Evolutionary conservation across 1,284 basidiomycete species (phyloP).

Genomic region (Irpex sp.): DNA sequence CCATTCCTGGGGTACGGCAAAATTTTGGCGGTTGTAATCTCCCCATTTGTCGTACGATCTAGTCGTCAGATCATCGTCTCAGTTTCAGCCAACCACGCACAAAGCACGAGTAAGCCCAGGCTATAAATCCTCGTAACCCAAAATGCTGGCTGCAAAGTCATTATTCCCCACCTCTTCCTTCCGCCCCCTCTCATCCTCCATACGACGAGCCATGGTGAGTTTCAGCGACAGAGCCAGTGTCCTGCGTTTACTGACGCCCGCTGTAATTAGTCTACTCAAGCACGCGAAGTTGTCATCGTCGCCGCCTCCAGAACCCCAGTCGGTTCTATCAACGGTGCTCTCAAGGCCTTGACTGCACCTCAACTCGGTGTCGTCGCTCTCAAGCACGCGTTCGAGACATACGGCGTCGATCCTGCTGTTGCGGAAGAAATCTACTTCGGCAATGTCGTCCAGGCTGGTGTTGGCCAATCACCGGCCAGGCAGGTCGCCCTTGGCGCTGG

Average conservation of each 20-base stretch:
- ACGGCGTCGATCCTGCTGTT: constrained; percentile 75
- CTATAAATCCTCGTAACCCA: constrained; percentile 10
- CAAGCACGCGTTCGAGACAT: constrained; percentile 84
- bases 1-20: neutral
- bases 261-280: constrained; percentile 16
- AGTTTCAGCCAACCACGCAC: constrained; percentile 10
- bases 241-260: neutral
- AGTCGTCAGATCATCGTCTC: neutral
- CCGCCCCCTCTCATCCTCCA: constrained; percentile 31
- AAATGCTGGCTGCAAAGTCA: constrained; percentile 35
- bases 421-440: constrained; percentile 98
- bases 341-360: constrained; percentile 87
- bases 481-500: constrained; percentile 92
- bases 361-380: constrained; percentile 89
- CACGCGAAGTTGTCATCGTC: constrained; percentile 90
- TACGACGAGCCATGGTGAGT: constrained; percentile 33
- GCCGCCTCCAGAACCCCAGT: constrained; percentile 93
- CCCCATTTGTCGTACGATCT: constrained; percentile 11
- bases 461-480: constrained; percentile 92
- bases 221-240: neutral
- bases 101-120: constrained; percentile 20
- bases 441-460: constrained; percentile 94
- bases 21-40: neutral
- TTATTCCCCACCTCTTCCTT: constrained; percentile 33
- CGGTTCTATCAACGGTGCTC: constrained; percentile 87